A percentile compares a stretch with the other conserved stretches of the same genome.
Conservation (phyloP, 768 basidiomycete genomes). For the Tulasnella sp. region DNA sequence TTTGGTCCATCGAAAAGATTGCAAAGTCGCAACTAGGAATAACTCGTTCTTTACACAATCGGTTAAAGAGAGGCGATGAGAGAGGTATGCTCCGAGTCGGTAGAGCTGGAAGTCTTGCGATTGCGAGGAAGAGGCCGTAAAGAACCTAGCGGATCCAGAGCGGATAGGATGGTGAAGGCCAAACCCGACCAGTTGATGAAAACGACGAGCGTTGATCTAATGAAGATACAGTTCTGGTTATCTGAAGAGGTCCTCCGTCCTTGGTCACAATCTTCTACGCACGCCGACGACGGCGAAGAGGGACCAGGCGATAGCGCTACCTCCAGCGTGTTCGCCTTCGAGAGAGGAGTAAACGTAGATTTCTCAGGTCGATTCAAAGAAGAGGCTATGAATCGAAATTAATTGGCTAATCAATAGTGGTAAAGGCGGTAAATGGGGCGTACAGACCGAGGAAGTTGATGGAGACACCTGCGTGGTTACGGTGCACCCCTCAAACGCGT, state of each 20-base stretch:
- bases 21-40: neutral
- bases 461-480: slow-evolving; percentile 71
- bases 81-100: slow-evolving; percentile 85
- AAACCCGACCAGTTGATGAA: slow-evolving; percentile 93
- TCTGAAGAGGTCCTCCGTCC: neutral
- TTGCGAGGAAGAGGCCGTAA: slow-evolving; percentile 48
- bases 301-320: slow-evolving; percentile 89
- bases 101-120: slow-evolving; percentile 50
- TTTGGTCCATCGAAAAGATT: neutral
- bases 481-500: slow-evolving; percentile 73
- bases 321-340: slow-evolving; percentile 90
- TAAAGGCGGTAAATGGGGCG: slow-evolving; percentile 36
- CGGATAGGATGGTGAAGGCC: slow-evolving; percentile 76
- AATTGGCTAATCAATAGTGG: neutral
- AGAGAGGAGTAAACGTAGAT: slow-evolving; percentile 88
- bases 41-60: neutral
- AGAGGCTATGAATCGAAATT: slow-evolving; percentile 52
- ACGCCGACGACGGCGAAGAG: slow-evolving; percentile 83
- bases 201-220: slow-evolving; percentile 55
- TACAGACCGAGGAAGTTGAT: slow-evolving; percentile 90
- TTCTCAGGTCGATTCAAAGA: slow-evolving; percentile 88
- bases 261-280: slow-evolving; percentile 11
- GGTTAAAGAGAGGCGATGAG: slow-evolving; percentile 46
- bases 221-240: slow-evolving; percentile 32
- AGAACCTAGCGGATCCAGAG: slow-evolving; percentile 83